phyloP scores from a whole-genome alignment of 257 asterid genomes.

The Jaltomata sinuosa region DNA sequence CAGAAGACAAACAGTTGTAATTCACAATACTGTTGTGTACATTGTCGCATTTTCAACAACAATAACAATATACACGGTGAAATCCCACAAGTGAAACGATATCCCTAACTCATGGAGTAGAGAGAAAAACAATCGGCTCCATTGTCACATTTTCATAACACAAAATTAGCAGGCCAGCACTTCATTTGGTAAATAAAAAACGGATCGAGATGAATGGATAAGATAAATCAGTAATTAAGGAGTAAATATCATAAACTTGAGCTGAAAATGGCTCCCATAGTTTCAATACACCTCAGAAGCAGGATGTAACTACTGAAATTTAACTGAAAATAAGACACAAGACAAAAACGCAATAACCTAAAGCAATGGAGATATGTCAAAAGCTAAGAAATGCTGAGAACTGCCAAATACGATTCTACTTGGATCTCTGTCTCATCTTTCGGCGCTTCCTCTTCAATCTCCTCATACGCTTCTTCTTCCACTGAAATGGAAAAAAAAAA shows the following conservation, averaged over 20 bases:
- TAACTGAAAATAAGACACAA: not conserved
- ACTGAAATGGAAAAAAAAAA: slow-evolving; percentile 8
- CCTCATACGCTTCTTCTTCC: slow-evolving; percentile 67
- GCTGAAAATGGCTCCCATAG: not conserved
- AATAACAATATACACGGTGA: no score
- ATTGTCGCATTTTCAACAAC: not conserved
- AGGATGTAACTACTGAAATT: not conserved
- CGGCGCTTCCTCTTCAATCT: slow-evolving; percentile 56
- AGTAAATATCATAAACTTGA: not conserved
- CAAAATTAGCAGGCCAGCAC: not conserved
- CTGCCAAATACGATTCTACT: slow-evolving; percentile 7
- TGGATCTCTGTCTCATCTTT: slow-evolving; percentile 55
- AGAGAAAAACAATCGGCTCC: no score
- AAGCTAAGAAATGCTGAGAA: not conserved
- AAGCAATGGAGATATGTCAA: not conserved
- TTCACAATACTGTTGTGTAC: not conserved
- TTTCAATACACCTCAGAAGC: not conserved
- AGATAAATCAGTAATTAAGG: not conserved
- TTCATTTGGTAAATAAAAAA: not conserved
- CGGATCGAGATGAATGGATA: not conserved
- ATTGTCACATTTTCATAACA: not conserved
- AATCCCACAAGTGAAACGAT: no score
- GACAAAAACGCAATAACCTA: not conserved
- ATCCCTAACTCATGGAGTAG: no score
- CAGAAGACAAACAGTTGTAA: not conserved